Conservation (phyloP, 2,329 filamentous ascomycete genomes). For the Fusarium verticillioides region DNA sequence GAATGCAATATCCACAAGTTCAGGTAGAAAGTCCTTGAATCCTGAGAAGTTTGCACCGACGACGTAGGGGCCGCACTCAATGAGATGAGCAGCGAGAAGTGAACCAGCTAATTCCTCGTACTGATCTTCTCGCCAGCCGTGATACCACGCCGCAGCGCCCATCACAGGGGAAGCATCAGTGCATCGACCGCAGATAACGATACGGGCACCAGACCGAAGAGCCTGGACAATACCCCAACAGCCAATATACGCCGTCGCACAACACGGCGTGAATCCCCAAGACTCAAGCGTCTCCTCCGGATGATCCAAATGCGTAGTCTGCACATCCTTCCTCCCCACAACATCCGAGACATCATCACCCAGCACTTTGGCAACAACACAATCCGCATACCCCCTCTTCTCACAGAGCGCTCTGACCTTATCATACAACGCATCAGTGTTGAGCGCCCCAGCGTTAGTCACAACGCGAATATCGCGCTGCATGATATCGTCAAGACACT, state of each 20-base stretch:
- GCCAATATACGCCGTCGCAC: conserved; percentile 59
- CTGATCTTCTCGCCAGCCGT: conserved; percentile 60
- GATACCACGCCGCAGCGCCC: conserved; percentile 66
- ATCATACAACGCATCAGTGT: conserved; percentile 49
- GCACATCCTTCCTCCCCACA: conserved; percentile 25
- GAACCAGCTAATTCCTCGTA: conserved; percentile 62
- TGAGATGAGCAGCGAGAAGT: conserved; percentile 63
- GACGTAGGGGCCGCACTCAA: conserved; percentile 65
- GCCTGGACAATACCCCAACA: conserved; percentile 59
- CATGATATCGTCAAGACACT: conserved; percentile 51
- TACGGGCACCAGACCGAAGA: conserved; percentile 56
- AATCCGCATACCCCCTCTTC: conserved; percentile 41
- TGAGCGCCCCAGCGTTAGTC: conserved; percentile 54
- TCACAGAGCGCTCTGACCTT: conserved; percentile 47
- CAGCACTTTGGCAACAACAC: conserved; percentile 52
- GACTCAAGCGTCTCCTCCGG: conserved; percentile 44
- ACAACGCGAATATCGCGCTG: conserved; percentile 50
- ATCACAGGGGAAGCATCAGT: conserved; percentile 64
- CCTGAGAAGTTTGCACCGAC: conserved; percentile 66
- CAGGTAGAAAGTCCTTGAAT: conserved; percentile 48
- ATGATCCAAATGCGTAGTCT: conserved; percentile 46
- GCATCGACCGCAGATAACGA: conserved; percentile 61
- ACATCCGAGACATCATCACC: conserved; percentile 53
- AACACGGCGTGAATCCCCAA: conserved; percentile 45
- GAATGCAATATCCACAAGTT: conserved; percentile 48